Percentiles rank a stretch among this genome's conserved stretches.
Conservation (phyloP, 805 yeast genomes). For the Kazachstania bromeliacearum region DNA sequence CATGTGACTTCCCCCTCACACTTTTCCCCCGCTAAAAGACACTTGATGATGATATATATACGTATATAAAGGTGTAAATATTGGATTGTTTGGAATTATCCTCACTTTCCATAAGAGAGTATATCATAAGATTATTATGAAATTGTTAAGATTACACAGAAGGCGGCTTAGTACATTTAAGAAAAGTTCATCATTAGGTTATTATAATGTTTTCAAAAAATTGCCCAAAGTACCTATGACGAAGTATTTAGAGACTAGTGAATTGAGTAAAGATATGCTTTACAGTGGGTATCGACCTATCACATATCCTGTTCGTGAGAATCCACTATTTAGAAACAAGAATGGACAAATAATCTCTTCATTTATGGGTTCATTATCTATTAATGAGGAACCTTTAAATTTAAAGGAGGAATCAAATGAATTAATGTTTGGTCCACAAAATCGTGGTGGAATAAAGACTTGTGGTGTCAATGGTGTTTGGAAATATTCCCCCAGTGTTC, state of each 20-base stretch:
- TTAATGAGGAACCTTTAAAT: not conserved
- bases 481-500: constrained; percentile 22
- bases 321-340: constrained; percentile 20
- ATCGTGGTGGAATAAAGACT: constrained; percentile 23
- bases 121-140: too few species aligned
- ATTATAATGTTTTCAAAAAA: constrained; percentile 12
- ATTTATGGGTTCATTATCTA: not conserved
- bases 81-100: too few species aligned
- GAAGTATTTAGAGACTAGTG: constrained; percentile 21
- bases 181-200: not conserved
- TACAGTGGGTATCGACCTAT: constrained; percentile 29
- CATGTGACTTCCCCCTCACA: too few species aligned
- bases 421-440: constrained; percentile 5
- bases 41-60: too few species aligned
- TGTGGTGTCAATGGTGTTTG: constrained; percentile 28
- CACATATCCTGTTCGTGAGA: constrained; percentile 26
- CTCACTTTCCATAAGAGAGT: too few species aligned
- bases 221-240: constrained; percentile 29
- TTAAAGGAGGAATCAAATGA: not conserved
- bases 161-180: not conserved
- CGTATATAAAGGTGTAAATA: too few species aligned
- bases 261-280: constrained; percentile 23
- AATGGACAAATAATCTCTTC: not conserved
- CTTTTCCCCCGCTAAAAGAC: too few species aligned
- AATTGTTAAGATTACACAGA: too few species aligned